Evolutionary conservation across 2,329 filamentous ascomycete genomes (phyloP), one percentile per base, ranked within the genome.

Genomic region (Penicillium sp.): DNA sequence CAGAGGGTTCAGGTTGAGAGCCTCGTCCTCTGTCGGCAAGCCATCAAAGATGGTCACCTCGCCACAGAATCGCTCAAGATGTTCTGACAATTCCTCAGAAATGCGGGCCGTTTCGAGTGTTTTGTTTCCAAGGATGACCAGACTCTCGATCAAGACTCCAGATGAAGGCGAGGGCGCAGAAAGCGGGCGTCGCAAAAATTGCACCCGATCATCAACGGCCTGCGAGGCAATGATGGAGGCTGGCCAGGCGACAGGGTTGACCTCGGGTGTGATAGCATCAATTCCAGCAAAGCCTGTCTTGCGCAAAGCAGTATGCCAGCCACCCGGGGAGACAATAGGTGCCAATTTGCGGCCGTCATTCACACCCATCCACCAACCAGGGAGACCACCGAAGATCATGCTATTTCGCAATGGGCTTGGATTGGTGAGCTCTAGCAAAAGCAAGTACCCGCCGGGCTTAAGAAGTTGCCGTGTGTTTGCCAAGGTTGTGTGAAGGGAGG

Each of bases 331-430:
- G 7, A 35, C 4, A 7, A 11, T 16, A 7, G 33, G 33, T 7
- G 5, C 20, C 33, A 7, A n/a, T 14, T 4, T 3, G 1, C 61
- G 48, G 3, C 54, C 54, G 7, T 49, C 20, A 31, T 58, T 36
- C 2, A 17, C 39, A 7, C 57, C 54, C 4, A 50, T 19, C 63
- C 61, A 68, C 65, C 62, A 69, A 0, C 63, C 64, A 4, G 59
- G 52, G 0, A 68, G 39, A 9, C 10, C 13, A 9, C 43, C 45
- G 13, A 54, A 23, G 8, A 37, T 29, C 7, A 17, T 11, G 13
- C 5, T n/a, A 3, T 4, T 3, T 9, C 3, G 18, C 8, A 9
- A 8, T 3, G 20, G n/a, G 9, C 25, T 18, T n/a, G 13, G 5
- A 3, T 10, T 13, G 16, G 25, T 36, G 5, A 20, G 4, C 25